phyloP scores from a whole-genome alignment of 2,329 filamentous ascomycete genomes.

The Endoconidiophora laricicola region DNA sequence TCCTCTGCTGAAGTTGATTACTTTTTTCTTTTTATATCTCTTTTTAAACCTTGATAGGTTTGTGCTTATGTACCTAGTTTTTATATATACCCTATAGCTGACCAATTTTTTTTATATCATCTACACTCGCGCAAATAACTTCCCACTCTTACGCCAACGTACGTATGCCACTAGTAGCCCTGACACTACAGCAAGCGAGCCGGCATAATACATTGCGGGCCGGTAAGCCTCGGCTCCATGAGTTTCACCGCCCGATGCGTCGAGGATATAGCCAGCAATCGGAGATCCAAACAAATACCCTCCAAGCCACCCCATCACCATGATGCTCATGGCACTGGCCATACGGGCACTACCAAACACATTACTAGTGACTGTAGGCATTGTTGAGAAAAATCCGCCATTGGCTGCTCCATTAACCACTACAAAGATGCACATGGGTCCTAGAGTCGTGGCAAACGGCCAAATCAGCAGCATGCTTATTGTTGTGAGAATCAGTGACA shows the following conservation, averaged over 20 bases:
- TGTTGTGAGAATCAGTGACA: constrained; percentile 33
- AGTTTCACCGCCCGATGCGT: constrained; percentile 34
- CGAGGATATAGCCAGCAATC: constrained; percentile 42
- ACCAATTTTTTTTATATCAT: too few relatives aligned
- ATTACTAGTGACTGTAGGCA: constrained; percentile 45
- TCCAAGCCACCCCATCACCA: constrained; percentile 41
- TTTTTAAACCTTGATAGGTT: too few relatives aligned
- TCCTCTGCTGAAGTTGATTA: too few relatives aligned
- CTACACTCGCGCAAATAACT: constrained; percentile 22
- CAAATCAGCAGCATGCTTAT: constrained; percentile 44
- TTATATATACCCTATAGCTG: too few relatives aligned
- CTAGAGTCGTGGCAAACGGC: constrained; percentile 39
- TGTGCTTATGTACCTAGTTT: too few relatives aligned
- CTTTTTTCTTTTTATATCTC: too few relatives aligned
- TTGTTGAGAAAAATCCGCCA: constrained; percentile 46
- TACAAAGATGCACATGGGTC: constrained; percentile 37
- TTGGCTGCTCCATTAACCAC: constrained; percentile 43
- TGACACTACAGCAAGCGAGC: constrained; percentile 31
- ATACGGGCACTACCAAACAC: constrained; percentile 39
- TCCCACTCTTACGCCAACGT: constrained; percentile 26
- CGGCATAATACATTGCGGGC: constrained; percentile 46
- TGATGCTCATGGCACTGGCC: constrained; percentile 43
- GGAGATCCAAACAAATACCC: constrained; percentile 45
- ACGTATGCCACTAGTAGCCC: constrained; percentile 26
- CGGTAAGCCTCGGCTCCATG: constrained; percentile 35